Evolutionary conservation across 1,284 basidiomycete species (phyloP), one percentile per base, ranked within the genome.

Genomic region (Acaromyces ingoldii): DNA sequence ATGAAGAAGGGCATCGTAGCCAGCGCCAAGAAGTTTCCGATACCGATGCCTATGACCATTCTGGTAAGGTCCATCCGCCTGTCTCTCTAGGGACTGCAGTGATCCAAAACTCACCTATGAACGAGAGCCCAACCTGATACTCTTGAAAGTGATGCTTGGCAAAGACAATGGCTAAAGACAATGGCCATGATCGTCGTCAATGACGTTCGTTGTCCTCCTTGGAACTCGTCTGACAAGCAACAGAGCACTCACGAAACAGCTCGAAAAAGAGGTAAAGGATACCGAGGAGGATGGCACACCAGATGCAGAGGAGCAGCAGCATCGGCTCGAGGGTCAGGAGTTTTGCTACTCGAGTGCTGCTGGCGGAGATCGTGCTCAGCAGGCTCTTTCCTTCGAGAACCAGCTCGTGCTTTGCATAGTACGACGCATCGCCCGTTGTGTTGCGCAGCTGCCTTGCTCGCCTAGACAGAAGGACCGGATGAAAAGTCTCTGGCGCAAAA

Each of bases 191-290:
- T n/a, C n/a, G n/a, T n/a, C n/a, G n/a, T n/a, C n/a, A 17, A 19
- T 19, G 40, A 17, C 17, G 17, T 51, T 25, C 33, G 43, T 10
- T 30, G n/a, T 53, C 40, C 40, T 13, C n/a, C 24, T 24, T 24
- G 13, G 38, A 17, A 2, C 26, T 30, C 4, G 17, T 15, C 15
- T 17, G 13, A 22, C 39, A 13, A 13, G 19, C 39, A 11, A 3
- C 28, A 34, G 19, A 9, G 0, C 5, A 65, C 72, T 59, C 30
- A 75, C 67, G 84, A 62, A 86, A 86, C 0, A 83, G 83, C 59
- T 84, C 81, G 74, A 88, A 88, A 11, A 84, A 81, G 2, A 87
- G 80, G 72, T 89, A 89, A 0, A 89, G 78, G 42, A 89, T 82
- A 0, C 86, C 87, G 6, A 89, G 82, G 21, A 88, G 77, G 13